Percentiles rank a stretch among this genome's conserved stretches.
phyloP scores from a whole-genome alignment of 177 flowering plant genomes.

The Tripterygium wilfordii region DNA sequence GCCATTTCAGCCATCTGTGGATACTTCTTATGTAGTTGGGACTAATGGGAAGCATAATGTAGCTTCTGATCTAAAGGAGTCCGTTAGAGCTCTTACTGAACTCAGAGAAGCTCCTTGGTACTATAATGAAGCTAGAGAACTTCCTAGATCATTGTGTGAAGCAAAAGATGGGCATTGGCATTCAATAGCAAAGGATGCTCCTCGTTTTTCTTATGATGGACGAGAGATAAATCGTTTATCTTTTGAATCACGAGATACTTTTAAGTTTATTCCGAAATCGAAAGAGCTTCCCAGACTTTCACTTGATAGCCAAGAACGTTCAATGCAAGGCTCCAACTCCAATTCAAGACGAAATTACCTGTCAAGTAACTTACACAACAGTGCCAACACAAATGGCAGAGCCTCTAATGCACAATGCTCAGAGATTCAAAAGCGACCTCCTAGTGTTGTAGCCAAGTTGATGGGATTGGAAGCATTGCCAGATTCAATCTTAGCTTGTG shows the following conservation, averaged over 20 bases:
- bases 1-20: slow-evolving; percentile 38
- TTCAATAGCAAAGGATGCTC: slow-evolving; percentile 47
- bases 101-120: slow-evolving; percentile 61
- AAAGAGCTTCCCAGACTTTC: slow-evolving; percentile 87
- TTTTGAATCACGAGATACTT: slow-evolving; percentile 53
- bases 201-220: slow-evolving; percentile 78
- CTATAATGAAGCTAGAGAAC: slow-evolving; percentile 41
- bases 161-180: slow-evolving; percentile 38
- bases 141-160: slow-evolving; percentile 40
- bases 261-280: slow-evolving; percentile 43
- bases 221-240: slow-evolving; percentile 48
- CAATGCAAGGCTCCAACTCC: slow-evolving; percentile 28
- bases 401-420: slow-evolving; percentile 14
- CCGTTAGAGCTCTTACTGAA: slow-evolving; percentile 56
- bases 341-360: slow-evolving; percentile 25
- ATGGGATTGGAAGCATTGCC: slow-evolving; percentile 79
- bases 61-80: slow-evolving; percentile 55
- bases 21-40: slow-evolving; percentile 30
- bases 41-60: slow-evolving; percentile 24
- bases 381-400: slow-evolving; percentile 17
- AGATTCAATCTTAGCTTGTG: slow-evolving; percentile 19
- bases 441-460: slow-evolving; percentile 83
- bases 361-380: slow-evolving; percentile 19
- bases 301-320: slow-evolving; percentile 62
- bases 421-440: slow-evolving; percentile 37